These are phyloP conservation scores for Candida smagusa DNA, from an alignment of 1,139 yeast genomes.

Conservation along the genomic window DNA sequence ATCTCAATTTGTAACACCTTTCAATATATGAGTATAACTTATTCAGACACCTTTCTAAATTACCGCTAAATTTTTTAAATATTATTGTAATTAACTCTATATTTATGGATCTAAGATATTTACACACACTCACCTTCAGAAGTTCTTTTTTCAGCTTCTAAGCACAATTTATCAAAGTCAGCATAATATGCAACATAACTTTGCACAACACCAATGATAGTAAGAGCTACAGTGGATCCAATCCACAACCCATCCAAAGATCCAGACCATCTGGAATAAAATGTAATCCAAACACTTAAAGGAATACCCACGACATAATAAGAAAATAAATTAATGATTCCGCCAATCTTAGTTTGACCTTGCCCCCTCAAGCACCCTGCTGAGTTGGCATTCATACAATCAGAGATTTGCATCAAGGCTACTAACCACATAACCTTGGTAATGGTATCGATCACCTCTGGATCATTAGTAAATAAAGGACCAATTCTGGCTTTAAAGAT, in stretches of 20 bases:
- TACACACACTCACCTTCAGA: slow-evolving; percentile 1
- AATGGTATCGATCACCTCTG: slow-evolving; percentile 39
- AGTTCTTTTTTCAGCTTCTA: slow-evolving; percentile 41
- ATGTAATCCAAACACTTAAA: slow-evolving; percentile 45
- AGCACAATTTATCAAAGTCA: slow-evolving; percentile 38
- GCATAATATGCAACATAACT: slow-evolving; percentile 41
- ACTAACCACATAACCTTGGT: slow-evolving; percentile 48
- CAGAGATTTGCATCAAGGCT: slow-evolving; percentile 55
- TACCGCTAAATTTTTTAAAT: background rate
- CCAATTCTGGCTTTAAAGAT: slow-evolving; percentile 38
- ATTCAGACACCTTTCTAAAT: slow-evolving; percentile 1
- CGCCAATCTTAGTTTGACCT: slow-evolving; percentile 58
- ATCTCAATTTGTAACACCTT: no score
- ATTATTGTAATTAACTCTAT: background rate
- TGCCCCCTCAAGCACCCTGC: slow-evolving; percentile 63
- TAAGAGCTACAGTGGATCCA: slow-evolving; percentile 49
- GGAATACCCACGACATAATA: slow-evolving; percentile 56
- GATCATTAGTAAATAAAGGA: slow-evolving; percentile 37
- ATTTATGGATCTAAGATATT: no score
- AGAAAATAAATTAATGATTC: slow-evolving; percentile 50
- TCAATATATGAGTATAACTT: no score
- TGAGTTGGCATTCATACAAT: slow-evolving; percentile 55
- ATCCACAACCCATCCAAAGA: slow-evolving; percentile 53
- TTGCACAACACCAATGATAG: slow-evolving; percentile 52
- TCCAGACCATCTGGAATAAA: slow-evolving; percentile 42